phyloP scores from a whole-genome alignment of 495 filamentous ascomycete species.

The Penicillium lagena region DNA sequence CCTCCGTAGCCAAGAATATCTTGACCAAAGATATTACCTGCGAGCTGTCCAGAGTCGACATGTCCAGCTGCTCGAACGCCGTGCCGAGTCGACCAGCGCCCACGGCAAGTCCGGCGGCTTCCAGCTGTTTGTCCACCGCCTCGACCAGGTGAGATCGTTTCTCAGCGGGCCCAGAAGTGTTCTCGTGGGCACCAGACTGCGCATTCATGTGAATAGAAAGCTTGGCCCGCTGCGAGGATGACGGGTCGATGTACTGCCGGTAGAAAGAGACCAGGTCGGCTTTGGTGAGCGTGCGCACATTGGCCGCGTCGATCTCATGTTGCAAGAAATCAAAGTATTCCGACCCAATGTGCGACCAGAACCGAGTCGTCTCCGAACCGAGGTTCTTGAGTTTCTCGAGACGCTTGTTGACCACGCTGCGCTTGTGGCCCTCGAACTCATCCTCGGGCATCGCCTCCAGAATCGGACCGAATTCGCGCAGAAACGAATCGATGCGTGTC shows the following conservation, averaged over 20 bases:
- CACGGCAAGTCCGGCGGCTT: slow-evolving; percentile 38
- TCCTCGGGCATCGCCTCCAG: slow-evolving; percentile 72
- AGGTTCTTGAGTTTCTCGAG: slow-evolving; percentile 93
- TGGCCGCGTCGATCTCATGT: slow-evolving; percentile 69
- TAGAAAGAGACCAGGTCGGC: slow-evolving; percentile 75
- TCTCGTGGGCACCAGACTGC: slow-evolving; percentile 44
- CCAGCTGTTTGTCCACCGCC: slow-evolving; percentile 44
- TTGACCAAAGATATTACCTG: slow-evolving; percentile 38
- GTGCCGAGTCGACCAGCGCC: slow-evolving; percentile 36
- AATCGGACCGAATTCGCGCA: slow-evolving; percentile 54
- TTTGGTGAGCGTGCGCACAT: slow-evolving; percentile 70
- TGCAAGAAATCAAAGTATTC: slow-evolving; percentile 87
- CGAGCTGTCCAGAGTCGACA: slow-evolving; percentile 32
- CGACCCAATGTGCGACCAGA: slow-evolving; percentile 78
- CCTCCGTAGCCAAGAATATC: slow-evolving; percentile 44
- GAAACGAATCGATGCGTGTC: slow-evolving; percentile 77
- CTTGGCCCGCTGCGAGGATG: slow-evolving; percentile 69
- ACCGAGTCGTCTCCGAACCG: slow-evolving; percentile 70
- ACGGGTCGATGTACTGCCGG: slow-evolving; percentile 66
- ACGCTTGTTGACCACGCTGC: slow-evolving; percentile 79
- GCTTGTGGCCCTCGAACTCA: slow-evolving; percentile 87
- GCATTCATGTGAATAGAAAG: slow-evolving; percentile 77
- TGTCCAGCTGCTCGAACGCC: slow-evolving; percentile 41
- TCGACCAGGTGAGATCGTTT: slow-evolving; percentile 50
- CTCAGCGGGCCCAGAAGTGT: slow-evolving; percentile 30